phyloP scores from a whole-genome alignment of 306 rosid species.

The Cicer yamashitae region DNA sequence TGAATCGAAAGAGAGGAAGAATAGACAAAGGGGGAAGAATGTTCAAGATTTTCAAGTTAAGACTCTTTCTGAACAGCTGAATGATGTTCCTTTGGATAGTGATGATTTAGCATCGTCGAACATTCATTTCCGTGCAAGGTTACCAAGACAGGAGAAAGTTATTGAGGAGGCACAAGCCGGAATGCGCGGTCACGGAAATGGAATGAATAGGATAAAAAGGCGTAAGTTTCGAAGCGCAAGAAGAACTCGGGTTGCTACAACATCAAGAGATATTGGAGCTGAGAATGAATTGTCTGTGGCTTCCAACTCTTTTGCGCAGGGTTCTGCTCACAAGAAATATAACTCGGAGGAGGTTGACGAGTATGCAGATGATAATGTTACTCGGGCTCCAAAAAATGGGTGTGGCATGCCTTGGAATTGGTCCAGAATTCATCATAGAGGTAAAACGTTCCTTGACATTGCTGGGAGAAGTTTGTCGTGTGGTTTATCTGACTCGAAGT shows the following conservation, averaged over 20 bases:
- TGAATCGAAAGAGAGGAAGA: conserved; percentile 68
- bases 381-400: conserved; percentile 85
- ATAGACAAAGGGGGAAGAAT: conserved; percentile 74
- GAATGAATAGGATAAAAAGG: conserved; percentile 71
- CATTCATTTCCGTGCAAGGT: conserved; percentile 65
- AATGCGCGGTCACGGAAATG: conserved; percentile 60
- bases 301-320: conserved; percentile 76
- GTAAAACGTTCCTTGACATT: conserved; percentile 85
- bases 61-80: conserved; percentile 82
- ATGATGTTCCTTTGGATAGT: conserved; percentile 69
- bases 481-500: conserved; percentile 86
- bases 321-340: conserved; percentile 63
- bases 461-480: conserved; percentile 97
- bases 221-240: conserved; percentile 78
- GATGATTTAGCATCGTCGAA: conserved; percentile 86
- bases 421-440: conserved; percentile 96
- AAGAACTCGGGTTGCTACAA: conserved; percentile 65
- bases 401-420: conserved; percentile 99
- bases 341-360: conserved; percentile 68
- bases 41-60: conserved; percentile 60
- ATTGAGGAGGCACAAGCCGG: conserved; percentile 67
- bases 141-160: conserved; percentile 59
- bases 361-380: conserved; percentile 64
- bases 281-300: conserved; percentile 92
- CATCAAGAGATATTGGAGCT: conserved; percentile 76